Percentiles rank a stretch among this genome's conserved stretches.
Conservation (phyloP, 495 filamentous ascomycete species). For the Penicillium fimorum region DNA sequence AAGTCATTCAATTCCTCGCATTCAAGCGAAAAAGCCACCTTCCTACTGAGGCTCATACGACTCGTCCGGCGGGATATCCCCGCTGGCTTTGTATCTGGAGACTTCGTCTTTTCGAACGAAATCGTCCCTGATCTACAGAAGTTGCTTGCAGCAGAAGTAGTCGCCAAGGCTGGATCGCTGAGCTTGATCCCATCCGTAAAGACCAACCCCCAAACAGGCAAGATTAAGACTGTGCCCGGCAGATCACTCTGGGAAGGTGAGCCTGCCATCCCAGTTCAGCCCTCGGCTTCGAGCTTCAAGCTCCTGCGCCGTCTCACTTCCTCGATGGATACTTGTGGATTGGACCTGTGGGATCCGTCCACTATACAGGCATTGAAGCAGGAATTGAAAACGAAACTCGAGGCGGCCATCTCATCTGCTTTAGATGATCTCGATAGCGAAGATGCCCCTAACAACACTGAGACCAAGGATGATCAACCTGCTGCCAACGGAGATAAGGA, state of each 20-base stretch:
- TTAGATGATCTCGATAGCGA: conserved; percentile 23
- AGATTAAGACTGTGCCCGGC: conserved; percentile 34
- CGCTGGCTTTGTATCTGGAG: conserved; percentile 32
- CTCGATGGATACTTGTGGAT: conserved; percentile 67
- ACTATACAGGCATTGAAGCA: conserved; percentile 64
- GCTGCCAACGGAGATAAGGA: conserved; percentile 5
- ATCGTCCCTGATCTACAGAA: conserved; percentile 59
- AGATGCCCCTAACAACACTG: conserved; percentile 6
- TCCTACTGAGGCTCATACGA: conserved; percentile 72
- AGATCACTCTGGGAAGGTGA: conserved; percentile 74
- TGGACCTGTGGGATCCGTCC: conserved; percentile 79
- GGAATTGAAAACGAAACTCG: conserved; percentile 40
- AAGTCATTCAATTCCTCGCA: conserved; percentile 40
- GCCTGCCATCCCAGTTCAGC: conserved; percentile 75
- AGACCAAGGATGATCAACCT: conserved; percentile 8
- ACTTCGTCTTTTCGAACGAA: conserved; percentile 40
- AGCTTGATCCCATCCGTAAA: conserved; percentile 15
- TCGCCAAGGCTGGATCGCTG: conserved; percentile 14
- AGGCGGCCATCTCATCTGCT: conserved; percentile 21
- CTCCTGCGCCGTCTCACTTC: conserved; percentile 64
- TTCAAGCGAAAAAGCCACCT: conserved; percentile 58
- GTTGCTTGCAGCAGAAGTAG: conserved; percentile 45
- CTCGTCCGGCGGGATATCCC: conserved; percentile 70
- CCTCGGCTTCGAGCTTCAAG: conserved; percentile 72
- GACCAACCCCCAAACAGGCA: conserved; percentile 13